These are phyloP conservation scores for Solanum chilense DNA, from an alignment of 257 asterid genomes.

Conservation along the genomic window DNA sequence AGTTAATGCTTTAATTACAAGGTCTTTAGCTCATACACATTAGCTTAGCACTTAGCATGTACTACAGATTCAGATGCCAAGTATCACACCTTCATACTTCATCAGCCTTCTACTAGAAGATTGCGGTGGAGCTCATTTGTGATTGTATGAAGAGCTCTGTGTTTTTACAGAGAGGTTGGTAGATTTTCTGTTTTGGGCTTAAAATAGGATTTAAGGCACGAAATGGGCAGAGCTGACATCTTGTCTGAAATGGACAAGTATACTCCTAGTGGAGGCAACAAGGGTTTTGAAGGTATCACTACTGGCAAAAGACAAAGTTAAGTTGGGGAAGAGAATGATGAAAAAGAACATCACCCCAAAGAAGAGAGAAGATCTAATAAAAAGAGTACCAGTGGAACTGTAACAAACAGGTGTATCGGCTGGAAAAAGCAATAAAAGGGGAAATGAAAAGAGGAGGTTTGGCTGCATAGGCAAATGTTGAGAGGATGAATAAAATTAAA, in stretches of 20 bases:
- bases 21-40: not conserved
- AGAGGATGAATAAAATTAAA: not conserved
- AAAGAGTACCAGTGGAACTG: not conserved
- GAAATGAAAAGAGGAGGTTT: not conserved
- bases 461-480: not conserved
- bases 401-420: not conserved
- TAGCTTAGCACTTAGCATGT: not conserved
- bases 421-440: not conserved
- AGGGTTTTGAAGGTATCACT: not conserved
- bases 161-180: not conserved
- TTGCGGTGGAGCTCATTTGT: not conserved
- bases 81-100: not conserved
- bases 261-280: not conserved
- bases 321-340: not conserved
- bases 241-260: not conserved
- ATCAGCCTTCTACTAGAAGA: not conserved
- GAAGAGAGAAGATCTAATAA: not conserved
- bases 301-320: not conserved
- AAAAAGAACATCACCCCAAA: not conserved
- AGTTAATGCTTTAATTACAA: not conserved
- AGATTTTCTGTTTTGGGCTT: not conserved
- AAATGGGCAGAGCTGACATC: not conserved
- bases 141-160: not conserved
- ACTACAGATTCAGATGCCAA: not conserved
- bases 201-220: not conserved